Conservation (phyloP, 202 grass and related monocot genomes). For the Thinopyrum obtusiflorum region DNA sequence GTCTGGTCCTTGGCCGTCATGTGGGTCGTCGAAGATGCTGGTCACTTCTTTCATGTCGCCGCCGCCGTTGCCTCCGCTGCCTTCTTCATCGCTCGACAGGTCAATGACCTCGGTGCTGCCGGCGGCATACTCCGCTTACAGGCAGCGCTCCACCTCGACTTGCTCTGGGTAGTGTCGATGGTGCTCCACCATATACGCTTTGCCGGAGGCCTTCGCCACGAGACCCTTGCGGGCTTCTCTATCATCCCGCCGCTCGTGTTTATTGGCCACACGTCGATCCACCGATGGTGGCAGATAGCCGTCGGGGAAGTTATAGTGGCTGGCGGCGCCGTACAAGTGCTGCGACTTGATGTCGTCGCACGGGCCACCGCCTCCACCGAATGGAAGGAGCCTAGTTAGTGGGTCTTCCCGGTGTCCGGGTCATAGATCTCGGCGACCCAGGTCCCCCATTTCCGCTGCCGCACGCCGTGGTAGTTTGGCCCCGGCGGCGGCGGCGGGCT, state of each 20-base stretch:
- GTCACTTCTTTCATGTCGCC: neutral
- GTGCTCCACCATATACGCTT: too few species aligned
- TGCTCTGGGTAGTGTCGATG: too few species aligned
- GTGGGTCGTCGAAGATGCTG: neutral
- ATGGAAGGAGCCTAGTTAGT: neutral
- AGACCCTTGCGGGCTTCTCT: too few species aligned
- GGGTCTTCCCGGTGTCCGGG: too few species aligned
- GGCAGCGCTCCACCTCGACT: too few species aligned
- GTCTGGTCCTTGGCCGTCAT: neutral
- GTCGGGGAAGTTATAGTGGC: too few species aligned
- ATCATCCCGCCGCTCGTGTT: too few species aligned
- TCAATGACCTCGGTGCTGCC: neutral
- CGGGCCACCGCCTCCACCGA: accelerated
- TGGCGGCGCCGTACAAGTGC: neutral
- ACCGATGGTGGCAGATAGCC: too few species aligned
- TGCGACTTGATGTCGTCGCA: neutral
- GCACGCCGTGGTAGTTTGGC: neutral
- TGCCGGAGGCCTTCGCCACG: too few species aligned
- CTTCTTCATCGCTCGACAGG: neutral
- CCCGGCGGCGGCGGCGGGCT: too few species aligned
- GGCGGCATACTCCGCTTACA: too few species aligned
- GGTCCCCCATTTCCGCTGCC: neutral
- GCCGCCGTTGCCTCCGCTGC: neutral
- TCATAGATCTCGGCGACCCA: neutral
- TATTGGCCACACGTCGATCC: too few species aligned